Conservation (phyloP, 2,329 filamentous ascomycete species). For the Fragosphaeria purpurea region DNA sequence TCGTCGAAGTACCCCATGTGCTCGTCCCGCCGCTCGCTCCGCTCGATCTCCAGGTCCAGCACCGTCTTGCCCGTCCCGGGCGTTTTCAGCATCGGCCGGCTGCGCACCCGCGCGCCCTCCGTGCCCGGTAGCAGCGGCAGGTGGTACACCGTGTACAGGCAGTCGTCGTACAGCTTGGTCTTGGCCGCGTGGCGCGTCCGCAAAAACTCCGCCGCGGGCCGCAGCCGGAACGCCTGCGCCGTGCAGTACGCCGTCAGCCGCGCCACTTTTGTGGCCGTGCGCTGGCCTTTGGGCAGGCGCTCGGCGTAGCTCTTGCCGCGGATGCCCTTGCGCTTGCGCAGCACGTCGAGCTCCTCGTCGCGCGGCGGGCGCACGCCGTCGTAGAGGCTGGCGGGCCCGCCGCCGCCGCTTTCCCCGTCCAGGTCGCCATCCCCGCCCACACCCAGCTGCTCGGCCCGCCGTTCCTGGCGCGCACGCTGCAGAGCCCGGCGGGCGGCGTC, state of each 20-base stretch:
- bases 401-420: not conserved
- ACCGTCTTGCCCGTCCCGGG: conserved; percentile 83
- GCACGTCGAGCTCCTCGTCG: conserved; percentile 57
- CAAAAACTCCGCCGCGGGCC: conserved; percentile 78
- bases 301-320: conserved; percentile 88
- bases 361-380: conserved; percentile 43
- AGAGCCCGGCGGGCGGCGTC: conserved; percentile 15
- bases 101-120: conserved; percentile 80
- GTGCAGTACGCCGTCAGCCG: conserved; percentile 94
- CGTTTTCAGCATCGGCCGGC: conserved; percentile 83
- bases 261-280: conserved; percentile 70
- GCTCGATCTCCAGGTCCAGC: conserved; percentile 89
- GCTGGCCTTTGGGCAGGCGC: conserved; percentile 74
- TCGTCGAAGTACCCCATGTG: conserved; percentile 83
- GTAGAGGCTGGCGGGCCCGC: conserved; percentile 2
- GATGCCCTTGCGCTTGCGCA: conserved; percentile 51
- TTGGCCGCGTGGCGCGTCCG: conserved; percentile 79
- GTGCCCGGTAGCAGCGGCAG: conserved; percentile 75
- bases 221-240: conserved; percentile 85
- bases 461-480: conserved; percentile 41
- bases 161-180: conserved; percentile 97
- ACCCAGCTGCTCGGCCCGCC: conserved; percentile 32
- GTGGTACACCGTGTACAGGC: conserved; percentile 91
- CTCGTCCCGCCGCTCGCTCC: conserved; percentile 80
- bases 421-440: not conserved